A percentile compares a stretch with the other conserved stretches of the same genome.
Evolutionary conservation across 2,329 filamentous ascomycete species (phyloP).

Genomic region (Hymenoscyphus occultus): DNA sequence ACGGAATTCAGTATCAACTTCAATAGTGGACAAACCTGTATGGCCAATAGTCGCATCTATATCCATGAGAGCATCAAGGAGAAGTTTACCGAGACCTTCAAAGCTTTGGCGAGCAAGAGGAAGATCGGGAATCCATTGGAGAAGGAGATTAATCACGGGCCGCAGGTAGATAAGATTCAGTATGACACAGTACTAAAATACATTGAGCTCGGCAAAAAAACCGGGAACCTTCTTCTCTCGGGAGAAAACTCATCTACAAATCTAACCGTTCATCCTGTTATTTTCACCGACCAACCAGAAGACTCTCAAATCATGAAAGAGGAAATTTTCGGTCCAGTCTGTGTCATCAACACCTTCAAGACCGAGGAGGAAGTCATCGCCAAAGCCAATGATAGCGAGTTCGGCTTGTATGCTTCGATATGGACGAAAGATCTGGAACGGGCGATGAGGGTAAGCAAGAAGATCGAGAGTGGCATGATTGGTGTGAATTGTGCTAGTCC

Average conservation of each 20-base stretch:
- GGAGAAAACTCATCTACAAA: conserved; percentile 10
- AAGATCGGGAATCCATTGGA: conserved; percentile 23
- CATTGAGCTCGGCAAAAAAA: conserved; percentile 26
- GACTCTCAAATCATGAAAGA: conserved; percentile 38
- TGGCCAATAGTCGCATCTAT: conserved; percentile 29
- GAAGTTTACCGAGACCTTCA: conserved; percentile 25
- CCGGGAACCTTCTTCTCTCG: conserved; percentile 19
- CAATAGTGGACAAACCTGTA: conserved; percentile 30
- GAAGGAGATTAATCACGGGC: conserved; percentile 23
- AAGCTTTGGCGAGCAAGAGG: conserved; percentile 15
- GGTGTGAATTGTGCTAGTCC: conserved; percentile 36
- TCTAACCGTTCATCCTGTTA: conserved; percentile 21
- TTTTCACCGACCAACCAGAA: conserved; percentile 26
- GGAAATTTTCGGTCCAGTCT: conserved; percentile 61
- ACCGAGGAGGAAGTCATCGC: conserved; percentile 54
- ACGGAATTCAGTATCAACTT: conserved; percentile 22
- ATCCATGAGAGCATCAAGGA: conserved; percentile 25
- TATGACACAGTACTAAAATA: conserved; percentile 25
- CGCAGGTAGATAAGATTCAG: conserved; percentile 27
- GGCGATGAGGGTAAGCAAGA: conserved; percentile 60
- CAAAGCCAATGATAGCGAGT: conserved; percentile 62
- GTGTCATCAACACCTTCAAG: conserved; percentile 53
- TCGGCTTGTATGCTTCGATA: conserved; percentile 57
- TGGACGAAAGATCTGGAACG: conserved; percentile 49
- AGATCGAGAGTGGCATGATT: conserved; percentile 51